Evolutionary conservation across 164 flowering plant species (phyloP), one percentile per base, ranked within the genome.

Genomic region (Tetracentron sinense): DNA sequence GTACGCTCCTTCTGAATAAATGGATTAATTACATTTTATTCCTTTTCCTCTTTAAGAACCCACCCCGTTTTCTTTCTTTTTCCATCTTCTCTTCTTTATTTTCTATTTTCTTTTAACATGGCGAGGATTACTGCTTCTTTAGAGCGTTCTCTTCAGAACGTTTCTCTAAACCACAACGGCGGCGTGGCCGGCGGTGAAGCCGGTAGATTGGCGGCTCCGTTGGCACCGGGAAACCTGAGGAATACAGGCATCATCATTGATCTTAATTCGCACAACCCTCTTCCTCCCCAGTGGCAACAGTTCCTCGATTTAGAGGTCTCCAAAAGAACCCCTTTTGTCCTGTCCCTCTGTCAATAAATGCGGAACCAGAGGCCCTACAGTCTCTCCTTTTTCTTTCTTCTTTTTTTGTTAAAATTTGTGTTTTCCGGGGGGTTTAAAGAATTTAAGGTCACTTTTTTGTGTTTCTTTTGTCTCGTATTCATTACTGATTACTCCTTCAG

Each of bases 241-340:
- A n/a, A 49, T 63, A 63, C 64, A 15, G 81, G 70, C 26, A 52
- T 72, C 22, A 47, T 77, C 46, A 55, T 89, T 56, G 97, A 93
- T 50, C 96, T 93, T 31, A 83, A 85, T 72, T 93, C 98, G 8
- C 78, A 87, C 17, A 60, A 79, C 61, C 70, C 92, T 8, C 85
- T 92, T 46, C 96, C 98, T 62, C 83, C 78, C 66, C 83, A 82
- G 35, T 93, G 98, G 98, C 92, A 93, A 46, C 98, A 90, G 76
- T 90, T 92, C 62, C 96, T 93, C 70, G 98, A 93, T 87, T 73
- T 93, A 67, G 83, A 88, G 97, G 98, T 81, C 21, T 16, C 53
- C 55, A 19, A 30, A 42, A 31, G 49, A 23, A 20, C 54, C 50
- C 42, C 1, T n/a, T n/a, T n/a, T n/a, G n/a, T n/a, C 59, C 29